These are phyloP conservation scores for Penicillium hesseltinei DNA, from an alignment of 2,329 filamentous ascomycete genomes.

Conservation along the genomic window DNA sequence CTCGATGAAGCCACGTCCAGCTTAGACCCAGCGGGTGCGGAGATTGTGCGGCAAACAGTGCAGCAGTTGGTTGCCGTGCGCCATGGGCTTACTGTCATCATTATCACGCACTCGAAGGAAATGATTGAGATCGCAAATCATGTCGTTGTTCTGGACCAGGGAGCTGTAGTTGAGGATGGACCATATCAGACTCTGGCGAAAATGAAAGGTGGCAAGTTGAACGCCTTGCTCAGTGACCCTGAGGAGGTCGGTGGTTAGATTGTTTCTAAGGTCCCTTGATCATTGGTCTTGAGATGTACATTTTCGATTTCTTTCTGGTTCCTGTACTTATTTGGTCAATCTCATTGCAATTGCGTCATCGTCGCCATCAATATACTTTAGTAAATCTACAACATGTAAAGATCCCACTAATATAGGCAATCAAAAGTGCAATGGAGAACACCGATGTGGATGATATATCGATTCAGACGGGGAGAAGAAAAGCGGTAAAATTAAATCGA, in stretches of 20 bases:
- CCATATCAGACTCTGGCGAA: conserved; percentile 60
- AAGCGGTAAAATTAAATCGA: background rate
- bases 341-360: background rate
- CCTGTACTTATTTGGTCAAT: background rate
- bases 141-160: conserved; percentile 70
- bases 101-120: conserved; percentile 77
- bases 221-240: conserved; percentile 32
- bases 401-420: background rate
- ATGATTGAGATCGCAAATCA: conserved; percentile 83
- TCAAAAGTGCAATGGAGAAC: background rate
- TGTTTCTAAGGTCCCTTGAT: background rate
- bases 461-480: background rate
- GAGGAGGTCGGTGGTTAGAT: conserved; percentile 1
- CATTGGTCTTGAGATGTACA: background rate
- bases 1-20: conserved; percentile 85
- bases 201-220: conserved; percentile 47
- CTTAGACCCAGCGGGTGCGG: conserved; percentile 68
- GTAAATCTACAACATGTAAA: background rate
- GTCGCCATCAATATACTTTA: too few species aligned
- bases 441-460: background rate
- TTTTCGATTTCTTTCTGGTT: background rate
- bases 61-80: conserved; percentile 47
- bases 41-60: conserved; percentile 63
- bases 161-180: conserved; percentile 67
- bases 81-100: conserved; percentile 64